phyloP scores from a whole-genome alignment of 2,329 filamentous ascomycete genomes.

The Sporothrix phasma region DNA sequence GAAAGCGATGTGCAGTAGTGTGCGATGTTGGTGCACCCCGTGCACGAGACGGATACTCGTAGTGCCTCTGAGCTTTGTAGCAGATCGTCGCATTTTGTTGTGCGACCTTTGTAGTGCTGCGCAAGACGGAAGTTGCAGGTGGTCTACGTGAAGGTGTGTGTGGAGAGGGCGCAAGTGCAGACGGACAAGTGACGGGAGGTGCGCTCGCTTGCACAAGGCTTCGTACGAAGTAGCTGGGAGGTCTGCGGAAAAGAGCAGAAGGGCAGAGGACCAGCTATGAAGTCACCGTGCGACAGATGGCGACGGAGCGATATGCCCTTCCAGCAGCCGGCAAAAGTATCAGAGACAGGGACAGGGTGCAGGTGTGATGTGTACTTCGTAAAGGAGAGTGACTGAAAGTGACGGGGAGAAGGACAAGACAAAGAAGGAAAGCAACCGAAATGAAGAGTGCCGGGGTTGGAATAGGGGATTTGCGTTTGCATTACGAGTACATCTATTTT shows the following conservation, averaged over 20 bases:
- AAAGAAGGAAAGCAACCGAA: too few relatives aligned
- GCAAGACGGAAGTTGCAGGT: not conserved
- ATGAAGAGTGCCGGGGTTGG: too few relatives aligned
- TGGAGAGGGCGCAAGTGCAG: not conserved
- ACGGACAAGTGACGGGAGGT: not conserved
- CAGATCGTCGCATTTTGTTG: conserved; percentile 1
- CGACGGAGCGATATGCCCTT: not conserved
- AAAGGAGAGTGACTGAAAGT: not conserved
- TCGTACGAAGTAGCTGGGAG: not conserved
- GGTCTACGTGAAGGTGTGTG: not conserved
- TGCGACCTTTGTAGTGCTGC: not conserved
- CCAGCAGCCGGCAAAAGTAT: not conserved
- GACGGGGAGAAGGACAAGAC: not conserved
- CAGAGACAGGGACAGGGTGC: not conserved
- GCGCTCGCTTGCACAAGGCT: not conserved
- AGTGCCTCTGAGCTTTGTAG: not conserved
- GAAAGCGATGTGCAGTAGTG: not conserved
- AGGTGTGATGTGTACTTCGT: not conserved
- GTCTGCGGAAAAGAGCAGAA: too few relatives aligned
- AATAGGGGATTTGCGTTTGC: too few relatives aligned
- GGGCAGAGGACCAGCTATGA: too few relatives aligned
- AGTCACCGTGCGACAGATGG: too few relatives aligned
- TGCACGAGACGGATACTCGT: not conserved
- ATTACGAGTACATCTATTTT: not conserved
- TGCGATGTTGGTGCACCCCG: not conserved